These are phyloP conservation scores for Monascus ruber DNA, from an alignment of 2,329 filamentous ascomycete species.

Conservation along the genomic window DNA sequence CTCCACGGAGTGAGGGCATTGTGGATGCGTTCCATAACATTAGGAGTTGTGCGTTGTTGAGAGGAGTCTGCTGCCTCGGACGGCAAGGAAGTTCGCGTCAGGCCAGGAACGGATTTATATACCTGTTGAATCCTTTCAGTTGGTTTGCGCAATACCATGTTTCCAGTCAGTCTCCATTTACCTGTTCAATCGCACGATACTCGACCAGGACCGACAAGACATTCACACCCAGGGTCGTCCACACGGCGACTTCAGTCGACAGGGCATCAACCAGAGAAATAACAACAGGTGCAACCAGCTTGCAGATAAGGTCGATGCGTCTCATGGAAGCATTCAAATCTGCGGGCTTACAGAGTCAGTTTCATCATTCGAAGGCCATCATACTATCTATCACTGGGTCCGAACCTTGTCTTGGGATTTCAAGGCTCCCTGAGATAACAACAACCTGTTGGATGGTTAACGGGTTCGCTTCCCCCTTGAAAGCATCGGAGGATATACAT, in stretches of 20 bases:
- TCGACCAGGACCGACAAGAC: slow-evolving; percentile 21
- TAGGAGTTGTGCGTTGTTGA: slow-evolving; percentile 16
- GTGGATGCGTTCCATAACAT: slow-evolving; percentile 1
- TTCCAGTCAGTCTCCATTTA: slow-evolving; percentile 4
- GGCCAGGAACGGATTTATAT: slow-evolving; percentile 10
- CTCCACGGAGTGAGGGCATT: slow-evolving; percentile 11
- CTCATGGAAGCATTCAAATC: slow-evolving; percentile 41
- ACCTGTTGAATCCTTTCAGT: slow-evolving; percentile 5
- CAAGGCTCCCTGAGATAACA: slow-evolving; percentile 3
- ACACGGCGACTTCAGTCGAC: slow-evolving; percentile 32
- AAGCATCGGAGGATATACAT: slow-evolving; percentile 22
- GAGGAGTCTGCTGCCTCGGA: background rate
- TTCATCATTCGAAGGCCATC: background rate
- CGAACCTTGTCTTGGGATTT: slow-evolving; percentile 30
- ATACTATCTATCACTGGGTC: slow-evolving; percentile 11
- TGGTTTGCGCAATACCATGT: background rate
- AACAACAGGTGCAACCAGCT: slow-evolving; percentile 40
- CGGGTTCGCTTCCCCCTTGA: background rate
- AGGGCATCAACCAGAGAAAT: slow-evolving; percentile 35
- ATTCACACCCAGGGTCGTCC: slow-evolving; percentile 36
- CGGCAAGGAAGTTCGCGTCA: slow-evolving; percentile 4
- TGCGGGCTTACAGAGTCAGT: slow-evolving; percentile 6
- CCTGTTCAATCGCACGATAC: slow-evolving; percentile 28
- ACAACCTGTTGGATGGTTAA: slow-evolving; percentile 3
- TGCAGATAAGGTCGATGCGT: slow-evolving; percentile 44